Evolutionary conservation across 2,329 filamentous ascomycete genomes (phyloP).

Genomic region (Alternaria solani): DNA sequence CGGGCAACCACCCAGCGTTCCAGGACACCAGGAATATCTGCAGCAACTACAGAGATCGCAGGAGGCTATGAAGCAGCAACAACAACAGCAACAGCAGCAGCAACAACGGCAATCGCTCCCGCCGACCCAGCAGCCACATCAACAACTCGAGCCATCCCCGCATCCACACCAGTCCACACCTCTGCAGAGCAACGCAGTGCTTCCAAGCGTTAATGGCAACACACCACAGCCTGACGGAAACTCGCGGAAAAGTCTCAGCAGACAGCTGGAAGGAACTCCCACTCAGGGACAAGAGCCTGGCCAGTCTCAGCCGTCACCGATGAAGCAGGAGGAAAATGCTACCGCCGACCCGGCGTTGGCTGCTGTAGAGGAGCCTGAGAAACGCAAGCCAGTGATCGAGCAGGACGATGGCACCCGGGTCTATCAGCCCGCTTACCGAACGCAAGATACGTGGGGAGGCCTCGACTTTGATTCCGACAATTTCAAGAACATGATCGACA

Average conservation of each 20-base stretch:
- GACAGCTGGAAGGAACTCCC: conserved; percentile 49
- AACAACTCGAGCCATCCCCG: conserved; percentile 22
- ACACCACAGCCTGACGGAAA: conserved; percentile 54
- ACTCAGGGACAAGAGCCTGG: conserved; percentile 37
- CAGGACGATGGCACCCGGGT: conserved; percentile 38
- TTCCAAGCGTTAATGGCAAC: conserved; percentile 56
- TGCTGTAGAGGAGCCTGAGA: conserved; percentile 26
- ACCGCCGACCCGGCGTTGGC: conserved; percentile 27
- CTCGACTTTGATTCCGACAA: conserved; percentile 57
- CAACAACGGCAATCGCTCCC: conserved; percentile 40
- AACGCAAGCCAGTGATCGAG: conserved; percentile 37
- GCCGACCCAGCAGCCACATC: conserved; percentile 52
- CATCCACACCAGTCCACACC: conserved; percentile 51
- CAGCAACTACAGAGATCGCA: conserved; percentile 54
- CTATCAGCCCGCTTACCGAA: conserved; percentile 42
- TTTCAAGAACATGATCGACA: conserved; percentile 77
- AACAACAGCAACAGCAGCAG: conserved; percentile 45
- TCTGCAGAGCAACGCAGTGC: conserved; percentile 57
- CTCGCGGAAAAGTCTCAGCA: conserved; percentile 49
- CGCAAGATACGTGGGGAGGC: conserved; percentile 40
- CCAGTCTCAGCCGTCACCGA: conserved; percentile 40
- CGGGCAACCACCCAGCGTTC: conserved; percentile 54
- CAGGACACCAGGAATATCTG: conserved; percentile 58
- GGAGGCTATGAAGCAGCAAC: conserved; percentile 51
- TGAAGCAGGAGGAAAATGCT: conserved; percentile 36